Evolutionary conservation across 1,139 yeast genomes (phyloP).

Genomic region (Groenewaldozyma sp.): DNA sequence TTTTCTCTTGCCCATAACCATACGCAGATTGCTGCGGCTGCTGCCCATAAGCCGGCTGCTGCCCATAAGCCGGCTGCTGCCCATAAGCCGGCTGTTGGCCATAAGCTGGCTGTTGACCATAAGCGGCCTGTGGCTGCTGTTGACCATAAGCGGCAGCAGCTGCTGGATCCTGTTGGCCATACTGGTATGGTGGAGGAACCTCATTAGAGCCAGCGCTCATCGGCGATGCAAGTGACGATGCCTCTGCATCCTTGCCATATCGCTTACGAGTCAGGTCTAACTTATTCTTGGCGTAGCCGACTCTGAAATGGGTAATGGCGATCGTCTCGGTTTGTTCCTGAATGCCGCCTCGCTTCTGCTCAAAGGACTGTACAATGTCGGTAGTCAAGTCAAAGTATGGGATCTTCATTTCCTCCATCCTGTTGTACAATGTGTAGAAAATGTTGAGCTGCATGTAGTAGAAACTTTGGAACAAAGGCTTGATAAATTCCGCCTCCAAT

Average conservation of each 20-base stretch:
- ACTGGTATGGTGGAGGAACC: slow-evolving; percentile 21
- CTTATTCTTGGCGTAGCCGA: slow-evolving; percentile 79
- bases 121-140: slow-evolving; percentile 19
- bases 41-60: slow-evolving; percentile 12
- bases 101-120: slow-evolving; percentile 18
- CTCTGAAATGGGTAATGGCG: slow-evolving; percentile 78
- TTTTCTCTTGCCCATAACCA: slow-evolving; percentile 22
- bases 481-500: slow-evolving; percentile 84
- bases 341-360: slow-evolving; percentile 74
- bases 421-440: slow-evolving; percentile 79
- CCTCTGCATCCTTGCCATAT: slow-evolving; percentile 45
- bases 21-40: slow-evolving; percentile 21
- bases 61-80: slow-evolving; percentile 18
- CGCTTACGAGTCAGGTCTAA: slow-evolving; percentile 74
- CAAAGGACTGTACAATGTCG: slow-evolving; percentile 76
- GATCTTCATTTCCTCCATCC: slow-evolving; percentile 93
- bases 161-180: slow-evolving; percentile 15
- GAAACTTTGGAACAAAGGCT: slow-evolving; percentile 85
- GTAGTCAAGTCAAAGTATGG: slow-evolving; percentile 84
- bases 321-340: slow-evolving; percentile 84
- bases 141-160: slow-evolving; percentile 29
- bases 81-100: slow-evolving; percentile 16
- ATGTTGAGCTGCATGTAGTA: slow-evolving; percentile 97
- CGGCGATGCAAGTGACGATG: slow-evolving; percentile 32
- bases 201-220: slow-evolving; percentile 20